A percentile compares a stretch with the other conserved stretches of the same genome.
These are phyloP conservation scores for Chiua sp. DNA, from an alignment of 1,284 basidiomycete genomes.

Conservation along the genomic window DNA sequence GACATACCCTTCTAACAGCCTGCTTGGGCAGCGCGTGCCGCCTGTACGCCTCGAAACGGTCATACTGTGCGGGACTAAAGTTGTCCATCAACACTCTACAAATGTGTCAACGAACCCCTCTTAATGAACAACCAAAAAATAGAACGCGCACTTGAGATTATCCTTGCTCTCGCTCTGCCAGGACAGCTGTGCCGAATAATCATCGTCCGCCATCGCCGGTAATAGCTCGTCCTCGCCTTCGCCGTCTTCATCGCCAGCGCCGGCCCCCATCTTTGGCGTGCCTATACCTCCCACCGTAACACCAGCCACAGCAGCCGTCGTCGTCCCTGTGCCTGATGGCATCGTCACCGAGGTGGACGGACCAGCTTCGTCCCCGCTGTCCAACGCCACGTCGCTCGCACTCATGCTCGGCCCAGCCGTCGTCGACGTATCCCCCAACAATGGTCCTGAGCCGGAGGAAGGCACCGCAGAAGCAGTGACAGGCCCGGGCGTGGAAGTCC, in stretches of 20 bases:
- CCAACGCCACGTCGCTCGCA: slow-evolving; percentile 13
- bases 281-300: slow-evolving; percentile 4
- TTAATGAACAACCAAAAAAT: background rate
- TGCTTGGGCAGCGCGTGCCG: slow-evolving; percentile 85
- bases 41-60: slow-evolving; percentile 88
- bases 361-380: slow-evolving; percentile 25
- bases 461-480: slow-evolving; percentile 17
- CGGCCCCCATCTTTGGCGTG: slow-evolving; percentile 22
- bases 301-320: background rate
- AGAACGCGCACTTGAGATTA: slow-evolving; percentile 70
- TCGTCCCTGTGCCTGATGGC: background rate
- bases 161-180: slow-evolving; percentile 50
- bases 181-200: slow-evolving; percentile 46
- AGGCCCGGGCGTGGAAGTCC: slow-evolving; percentile 22
- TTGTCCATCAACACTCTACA: slow-evolving; percentile 86
- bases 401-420: slow-evolving; percentile 2
- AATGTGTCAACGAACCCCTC: slow-evolving; percentile 8
- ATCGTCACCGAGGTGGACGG: slow-evolving; percentile 13
- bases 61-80: slow-evolving; percentile 83
- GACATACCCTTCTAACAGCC: slow-evolving; percentile 74
- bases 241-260: slow-evolving; percentile 42
- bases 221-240: slow-evolving; percentile 78
- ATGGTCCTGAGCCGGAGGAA: slow-evolving; percentile 7
- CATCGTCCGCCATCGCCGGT: slow-evolving; percentile 85
- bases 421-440: slow-evolving; percentile 1